Base-by-base conservation (phyloP, 2,329 filamentous ascomycete genomes). In the Fusarium secorum region DNA sequence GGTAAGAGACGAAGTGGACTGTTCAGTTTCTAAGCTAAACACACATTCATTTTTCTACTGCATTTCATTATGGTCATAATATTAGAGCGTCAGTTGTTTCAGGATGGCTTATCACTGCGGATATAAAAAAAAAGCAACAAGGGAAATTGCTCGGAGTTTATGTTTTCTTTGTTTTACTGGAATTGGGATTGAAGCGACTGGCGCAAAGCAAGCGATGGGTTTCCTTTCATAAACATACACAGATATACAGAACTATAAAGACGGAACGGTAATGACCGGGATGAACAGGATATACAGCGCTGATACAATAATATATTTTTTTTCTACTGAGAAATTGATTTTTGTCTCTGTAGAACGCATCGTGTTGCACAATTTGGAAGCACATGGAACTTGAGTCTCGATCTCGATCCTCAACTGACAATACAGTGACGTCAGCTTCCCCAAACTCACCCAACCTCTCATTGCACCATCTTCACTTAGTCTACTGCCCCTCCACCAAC, bases 1-100 rank as follows among this genome's bases (percentile, higher is more conserved):
- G 87, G 87, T 17, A 89, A 89, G 79, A 82, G 85, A 69, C 81
- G 87, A 60, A 89, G 87, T 68, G 87, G 86, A 4, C 70, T 89
- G 51, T 88, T 88, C 70, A 86, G 84, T 60, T 88, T 88, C 65
- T 87, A 77, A 76, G 22, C 17, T 57, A 22, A 32, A 49, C 14
- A n/a, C 26, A 36, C 20, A 24, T 52, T 35, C 42, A 24, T 48
- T 55, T 11, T 41, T 14, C 2, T 20, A 18, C 24, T 24, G 18
- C 30, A 7, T 46, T 39, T 53, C 32, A 17, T 48, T n/a, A 36
- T 35, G 6, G 26, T 44, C 7, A 28, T 36, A 11, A 22, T 48
- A 32, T 30, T 26, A n/a, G n/a, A 35, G 18, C 22, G 14, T 15
- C 18, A 8, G 22, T 20, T 33, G 5, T 15, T 51, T 20, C 17